phyloP scores from a whole-genome alignment of 495 filamentous ascomycete species.

The Letharia columbiana region DNA sequence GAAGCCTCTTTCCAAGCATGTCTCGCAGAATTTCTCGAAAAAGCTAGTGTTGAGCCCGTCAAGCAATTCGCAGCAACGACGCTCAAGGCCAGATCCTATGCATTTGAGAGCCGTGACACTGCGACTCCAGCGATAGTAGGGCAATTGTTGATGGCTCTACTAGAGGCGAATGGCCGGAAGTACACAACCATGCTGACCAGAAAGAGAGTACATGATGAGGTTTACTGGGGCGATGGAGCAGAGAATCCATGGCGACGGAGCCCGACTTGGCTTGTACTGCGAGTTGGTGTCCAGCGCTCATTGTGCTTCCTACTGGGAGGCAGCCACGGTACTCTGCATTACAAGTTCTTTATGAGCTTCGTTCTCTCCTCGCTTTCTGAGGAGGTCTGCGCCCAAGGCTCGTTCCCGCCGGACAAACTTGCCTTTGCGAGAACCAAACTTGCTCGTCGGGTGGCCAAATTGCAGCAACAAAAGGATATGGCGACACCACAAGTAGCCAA shows the following conservation, averaged over 20 bases:
- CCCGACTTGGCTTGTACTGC: slow-evolving; percentile 51
- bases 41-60: slow-evolving; percentile 48
- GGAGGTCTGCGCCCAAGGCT: slow-evolving; percentile 26
- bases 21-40: slow-evolving; percentile 48
- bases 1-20: slow-evolving; percentile 38
- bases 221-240: slow-evolving; percentile 35
- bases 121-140: slow-evolving; percentile 44
- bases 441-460: slow-evolving; percentile 51
- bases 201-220: slow-evolving; percentile 54
- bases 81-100: slow-evolving; percentile 39
- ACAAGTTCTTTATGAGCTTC: slow-evolving; percentile 49
- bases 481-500: neutral
- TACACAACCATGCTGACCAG: slow-evolving; percentile 31
- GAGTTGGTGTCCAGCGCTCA: slow-evolving; percentile 44
- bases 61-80: slow-evolving; percentile 43
- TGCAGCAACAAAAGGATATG: slow-evolving; percentile 37
- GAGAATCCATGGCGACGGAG: slow-evolving; percentile 48
- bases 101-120: slow-evolving; percentile 49
- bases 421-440: slow-evolving; percentile 46
- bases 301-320: slow-evolving; percentile 38
- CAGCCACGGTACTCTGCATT: slow-evolving; percentile 41
- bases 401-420: slow-evolving; percentile 27
- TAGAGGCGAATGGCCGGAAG: slow-evolving; percentile 43
- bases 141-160: slow-evolving; percentile 46
- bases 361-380: slow-evolving; percentile 37